These are phyloP conservation scores for Capsaspora owczarzaki DNA, from an alignment of 78 protist species.

Conservation along the genomic window DNA sequence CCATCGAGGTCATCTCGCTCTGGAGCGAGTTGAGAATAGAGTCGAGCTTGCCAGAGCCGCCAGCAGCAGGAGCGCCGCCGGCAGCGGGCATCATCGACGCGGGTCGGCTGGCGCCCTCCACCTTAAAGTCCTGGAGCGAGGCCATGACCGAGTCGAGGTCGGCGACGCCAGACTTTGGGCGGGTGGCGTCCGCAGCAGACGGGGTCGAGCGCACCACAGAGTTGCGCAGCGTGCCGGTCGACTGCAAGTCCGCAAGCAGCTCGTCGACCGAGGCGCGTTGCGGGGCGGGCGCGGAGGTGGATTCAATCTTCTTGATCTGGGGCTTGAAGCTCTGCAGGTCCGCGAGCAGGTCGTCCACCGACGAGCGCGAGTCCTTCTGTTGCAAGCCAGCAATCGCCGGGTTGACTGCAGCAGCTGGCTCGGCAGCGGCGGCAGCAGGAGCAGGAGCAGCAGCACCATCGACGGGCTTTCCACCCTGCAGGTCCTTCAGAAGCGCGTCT, in stretches of 20 bases:
- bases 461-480: not conserved
- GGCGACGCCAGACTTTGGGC: not conserved
- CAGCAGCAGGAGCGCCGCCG: not conserved
- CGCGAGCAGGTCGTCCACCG: constrained; percentile 3
- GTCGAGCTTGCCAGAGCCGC: not conserved
- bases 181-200: not conserved
- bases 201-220: not conserved
- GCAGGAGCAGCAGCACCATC: not conserved
- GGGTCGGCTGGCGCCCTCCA: not conserved
- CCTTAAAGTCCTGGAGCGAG: not conserved
- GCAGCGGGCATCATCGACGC: not conserved
- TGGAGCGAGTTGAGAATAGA: not conserved
- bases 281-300: not conserved
- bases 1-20: not conserved
- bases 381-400: not conserved
- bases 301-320: too few relatives aligned
- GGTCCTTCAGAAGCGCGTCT: not conserved
- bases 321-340: too few relatives aligned
- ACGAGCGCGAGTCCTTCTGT: not conserved
- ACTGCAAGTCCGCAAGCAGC: not conserved
- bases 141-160: not conserved
- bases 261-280: not conserved
- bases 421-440: not conserved
- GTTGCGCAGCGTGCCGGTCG: not conserved
- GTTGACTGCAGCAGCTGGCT: not conserved